phyloP scores from a whole-genome alignment of 345 rosid species.

The Chamaenerion angustifolium region DNA sequence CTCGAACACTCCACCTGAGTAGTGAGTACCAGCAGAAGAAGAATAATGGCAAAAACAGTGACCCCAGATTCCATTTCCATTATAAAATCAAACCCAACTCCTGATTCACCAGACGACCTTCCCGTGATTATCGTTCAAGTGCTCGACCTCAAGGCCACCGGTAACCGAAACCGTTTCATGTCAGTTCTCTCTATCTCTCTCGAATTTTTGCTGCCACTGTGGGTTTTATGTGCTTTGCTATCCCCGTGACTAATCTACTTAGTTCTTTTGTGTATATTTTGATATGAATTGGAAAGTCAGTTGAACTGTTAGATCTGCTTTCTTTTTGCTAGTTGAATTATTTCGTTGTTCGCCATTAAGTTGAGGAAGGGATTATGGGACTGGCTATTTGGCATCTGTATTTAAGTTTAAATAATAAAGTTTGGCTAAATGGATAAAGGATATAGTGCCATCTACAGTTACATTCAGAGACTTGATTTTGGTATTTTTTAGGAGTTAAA shows the following conservation, averaged over 20 bases:
- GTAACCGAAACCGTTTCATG: conserved; percentile 77
- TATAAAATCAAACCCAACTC: conserved; percentile 46
- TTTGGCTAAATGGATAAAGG: too few relatives aligned
- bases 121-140: conserved; percentile 59
- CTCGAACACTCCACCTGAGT: background rate
- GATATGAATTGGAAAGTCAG: too few relatives aligned
- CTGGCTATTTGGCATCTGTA: too few relatives aligned
- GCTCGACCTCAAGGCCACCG: conserved; percentile 67
- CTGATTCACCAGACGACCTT: conserved; percentile 38
- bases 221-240: background rate
- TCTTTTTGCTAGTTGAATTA: too few relatives aligned
- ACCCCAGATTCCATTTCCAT: conserved; percentile 49
- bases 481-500: background rate
- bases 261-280: background rate
- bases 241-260: background rate
- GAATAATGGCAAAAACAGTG: conserved; percentile 31
- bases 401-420: too few relatives aligned
- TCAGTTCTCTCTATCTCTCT: conserved; percentile 6
- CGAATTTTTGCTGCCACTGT: background rate
- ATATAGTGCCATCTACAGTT: too few relatives aligned
- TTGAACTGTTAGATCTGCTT: too few relatives aligned
- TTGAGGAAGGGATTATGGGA: too few relatives aligned
- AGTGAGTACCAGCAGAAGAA: background rate
- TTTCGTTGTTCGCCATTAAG: too few relatives aligned
- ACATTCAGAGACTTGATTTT: too few relatives aligned